Conservation (phyloP, 306 rosid genomes). For the Rubus idaeus region DNA sequence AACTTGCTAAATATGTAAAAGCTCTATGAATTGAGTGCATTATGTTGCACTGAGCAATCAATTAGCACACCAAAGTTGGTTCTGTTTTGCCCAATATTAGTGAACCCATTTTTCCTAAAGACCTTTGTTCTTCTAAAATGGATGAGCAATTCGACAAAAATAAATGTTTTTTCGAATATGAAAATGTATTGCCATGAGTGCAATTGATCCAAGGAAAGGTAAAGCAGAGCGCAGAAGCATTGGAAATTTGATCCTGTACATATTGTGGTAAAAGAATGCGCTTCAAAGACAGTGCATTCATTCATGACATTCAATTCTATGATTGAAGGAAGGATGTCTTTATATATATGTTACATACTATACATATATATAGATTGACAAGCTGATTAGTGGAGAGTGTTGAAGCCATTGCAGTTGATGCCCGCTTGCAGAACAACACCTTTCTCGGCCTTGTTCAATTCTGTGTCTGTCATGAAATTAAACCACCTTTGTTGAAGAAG, state of each 20-base stretch:
- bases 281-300: not conserved
- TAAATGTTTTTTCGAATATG: not conserved
- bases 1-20: not conserved
- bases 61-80: not conserved
- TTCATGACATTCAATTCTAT: conserved; percentile 2
- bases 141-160: not conserved
- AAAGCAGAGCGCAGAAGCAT: not conserved
- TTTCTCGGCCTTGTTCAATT: conserved; percentile 43
- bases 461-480: conserved; percentile 55
- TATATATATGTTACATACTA: conserved; percentile 1
- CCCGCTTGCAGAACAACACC: conserved; percentile 53
- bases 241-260: not conserved
- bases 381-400: conserved; percentile 39
- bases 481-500: conserved; percentile 59
- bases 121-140: too few species aligned
- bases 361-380: conserved; percentile 15
- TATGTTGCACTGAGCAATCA: not conserved
- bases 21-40: too few species aligned
- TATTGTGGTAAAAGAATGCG: not conserved
- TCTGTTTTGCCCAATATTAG: not conserved
- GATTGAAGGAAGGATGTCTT: not conserved
- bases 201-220: not conserved
- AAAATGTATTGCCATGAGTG: not conserved
- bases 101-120: too few species aligned
- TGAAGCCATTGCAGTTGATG: conserved; percentile 60